phyloP scores from a whole-genome alignment of 441 rosid species.

The Erodium texanum region DNA sequence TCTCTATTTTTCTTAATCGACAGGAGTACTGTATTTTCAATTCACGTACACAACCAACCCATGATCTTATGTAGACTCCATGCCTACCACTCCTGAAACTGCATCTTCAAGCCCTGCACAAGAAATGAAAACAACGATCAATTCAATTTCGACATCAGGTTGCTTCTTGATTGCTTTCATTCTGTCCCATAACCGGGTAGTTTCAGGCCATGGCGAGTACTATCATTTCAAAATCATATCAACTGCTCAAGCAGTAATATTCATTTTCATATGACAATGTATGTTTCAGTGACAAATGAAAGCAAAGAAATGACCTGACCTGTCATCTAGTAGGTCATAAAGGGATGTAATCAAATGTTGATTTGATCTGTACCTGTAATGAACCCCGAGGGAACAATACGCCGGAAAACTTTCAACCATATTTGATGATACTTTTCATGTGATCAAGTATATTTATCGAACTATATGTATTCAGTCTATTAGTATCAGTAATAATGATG shows the following conservation, averaged over 20 bases:
- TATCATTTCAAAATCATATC: no score
- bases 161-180: no score
- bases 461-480: no score
- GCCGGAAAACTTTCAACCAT: no score
- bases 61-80: background rate
- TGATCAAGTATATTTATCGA: no score
- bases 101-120: slow-evolving; percentile 2
- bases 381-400: background rate
- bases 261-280: background rate
- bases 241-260: background rate
- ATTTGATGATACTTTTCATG: no score
- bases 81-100: background rate
- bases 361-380: background rate
- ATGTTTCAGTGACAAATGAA: background rate
- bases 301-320: background rate
- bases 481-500: no score
- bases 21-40: background rate
- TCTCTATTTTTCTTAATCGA: background rate
- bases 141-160: background rate
- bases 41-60: background rate
- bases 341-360: background rate
- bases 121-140: background rate
- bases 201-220: no score
- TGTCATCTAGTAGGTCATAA: background rate
- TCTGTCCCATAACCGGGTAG: no score